Conservation (phyloP, 305 asterid species). For the Solanum hybrid region DNA sequence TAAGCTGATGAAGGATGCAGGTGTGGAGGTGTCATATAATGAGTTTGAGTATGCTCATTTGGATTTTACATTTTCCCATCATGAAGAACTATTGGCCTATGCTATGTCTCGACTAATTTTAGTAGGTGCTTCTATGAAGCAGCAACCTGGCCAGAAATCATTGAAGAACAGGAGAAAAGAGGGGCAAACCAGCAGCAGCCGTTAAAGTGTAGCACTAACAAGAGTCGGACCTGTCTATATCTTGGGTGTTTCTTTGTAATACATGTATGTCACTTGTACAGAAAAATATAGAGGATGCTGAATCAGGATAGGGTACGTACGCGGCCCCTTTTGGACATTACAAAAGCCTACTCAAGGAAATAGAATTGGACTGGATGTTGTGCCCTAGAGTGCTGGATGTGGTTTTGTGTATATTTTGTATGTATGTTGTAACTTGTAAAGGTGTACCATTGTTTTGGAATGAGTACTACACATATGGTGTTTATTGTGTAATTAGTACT, state of each 20-base stretch:
- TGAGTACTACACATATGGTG: background rate
- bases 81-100: slow-evolving; percentile 70
- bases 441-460: background rate
- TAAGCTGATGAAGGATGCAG: slow-evolving; percentile 65
- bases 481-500: background rate
- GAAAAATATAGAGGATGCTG: background rate
- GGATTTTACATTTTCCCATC: slow-evolving; percentile 92
- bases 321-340: background rate
- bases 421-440: background rate
- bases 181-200: slow-evolving; percentile 10
- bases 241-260: background rate
- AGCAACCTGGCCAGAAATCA: slow-evolving; percentile 24
- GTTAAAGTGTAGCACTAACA: slow-evolving; percentile 7
- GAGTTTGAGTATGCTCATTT: slow-evolving; percentile 94
- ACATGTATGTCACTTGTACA: background rate
- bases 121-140: slow-evolving; percentile 42
- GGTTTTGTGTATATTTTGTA: background rate
- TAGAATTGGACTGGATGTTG: background rate
- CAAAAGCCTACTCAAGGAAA: background rate
- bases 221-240: background rate
- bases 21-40: slow-evolving; percentile 62
- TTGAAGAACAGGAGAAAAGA: slow-evolving; percentile 44
- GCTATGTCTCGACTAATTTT: slow-evolving; percentile 76
- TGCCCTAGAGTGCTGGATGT: background rate
- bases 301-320: background rate